phyloP scores from a whole-genome alignment of 257 asterid genomes.

The Cruciata laevipes region DNA sequence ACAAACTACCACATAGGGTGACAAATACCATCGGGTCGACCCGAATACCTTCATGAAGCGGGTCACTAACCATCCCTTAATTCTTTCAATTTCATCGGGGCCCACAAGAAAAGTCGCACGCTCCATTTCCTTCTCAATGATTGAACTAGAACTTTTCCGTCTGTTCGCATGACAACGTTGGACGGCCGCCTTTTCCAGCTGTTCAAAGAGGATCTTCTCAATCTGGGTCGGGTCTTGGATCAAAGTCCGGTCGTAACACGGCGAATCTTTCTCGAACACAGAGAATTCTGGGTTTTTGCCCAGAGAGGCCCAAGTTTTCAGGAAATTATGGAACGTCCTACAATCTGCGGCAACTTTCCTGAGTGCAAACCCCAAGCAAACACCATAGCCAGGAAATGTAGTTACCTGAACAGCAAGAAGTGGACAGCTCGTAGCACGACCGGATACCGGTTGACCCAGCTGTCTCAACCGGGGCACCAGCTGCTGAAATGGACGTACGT shows the following conservation, averaged over 20 bases:
- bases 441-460: neutral
- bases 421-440: constrained; percentile 8
- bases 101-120: constrained; percentile 38
- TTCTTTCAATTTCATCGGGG: constrained; percentile 21
- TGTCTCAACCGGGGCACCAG: constrained; percentile 25
- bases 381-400: constrained; percentile 33
- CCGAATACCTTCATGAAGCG: constrained; percentile 20
- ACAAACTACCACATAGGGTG: constrained; percentile 31
- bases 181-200: constrained; percentile 4
- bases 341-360: constrained; percentile 50
- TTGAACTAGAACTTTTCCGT: too few species aligned
- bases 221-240: constrained; percentile 20
- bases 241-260: constrained; percentile 26
- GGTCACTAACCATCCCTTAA: constrained; percentile 29
- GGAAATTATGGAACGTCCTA: constrained; percentile 46
- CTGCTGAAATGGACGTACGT: constrained; percentile 27
- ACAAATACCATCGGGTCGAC: constrained; percentile 16
- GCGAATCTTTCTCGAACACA: constrained; percentile 5
- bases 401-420: constrained; percentile 41
- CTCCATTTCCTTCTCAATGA: constrained; percentile 10
- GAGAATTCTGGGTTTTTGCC: neutral
- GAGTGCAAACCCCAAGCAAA: constrained; percentile 44
- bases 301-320: constrained; percentile 36
- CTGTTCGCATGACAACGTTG: neutral
- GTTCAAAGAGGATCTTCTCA: constrained; percentile 21